Evolutionary conservation across 169 alveolate genomes (phyloP).

Genomic region (Cryptosporidium canis): DNA sequence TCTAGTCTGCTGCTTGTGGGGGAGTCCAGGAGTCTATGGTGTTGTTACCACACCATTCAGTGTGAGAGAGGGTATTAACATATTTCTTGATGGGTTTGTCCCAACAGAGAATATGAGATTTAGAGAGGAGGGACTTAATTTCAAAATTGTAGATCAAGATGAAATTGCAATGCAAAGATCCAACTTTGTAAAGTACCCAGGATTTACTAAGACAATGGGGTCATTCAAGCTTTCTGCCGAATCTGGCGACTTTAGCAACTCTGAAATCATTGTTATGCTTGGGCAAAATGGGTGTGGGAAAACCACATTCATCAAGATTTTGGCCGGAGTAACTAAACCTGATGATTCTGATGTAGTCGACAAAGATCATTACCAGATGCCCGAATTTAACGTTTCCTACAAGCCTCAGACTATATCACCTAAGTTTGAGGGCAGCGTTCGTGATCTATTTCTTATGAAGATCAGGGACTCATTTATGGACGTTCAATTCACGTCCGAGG

Average conservation of each 20-base stretch:
- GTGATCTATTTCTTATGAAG: conserved; percentile 91
- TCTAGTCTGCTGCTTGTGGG: conserved; percentile 98
- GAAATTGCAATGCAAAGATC: conserved; percentile 50
- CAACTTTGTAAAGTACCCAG: conserved; percentile 82
- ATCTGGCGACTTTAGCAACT: conserved; percentile 93
- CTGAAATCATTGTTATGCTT: conserved; percentile 96
- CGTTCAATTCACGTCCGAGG: conserved; percentile 96
- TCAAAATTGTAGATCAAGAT: conserved; percentile 84
- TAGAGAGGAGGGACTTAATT: conserved; percentile 95
- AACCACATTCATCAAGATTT: conserved; percentile 97
- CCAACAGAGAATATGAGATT: conserved; percentile 99
- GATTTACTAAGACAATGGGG: conserved; percentile 76
- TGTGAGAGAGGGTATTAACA: conserved; percentile 98
- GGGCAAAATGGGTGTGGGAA: conserved; percentile 99
- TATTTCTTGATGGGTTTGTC: conserved; percentile 97
- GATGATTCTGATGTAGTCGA: conserved; percentile 87
- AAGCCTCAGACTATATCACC: conserved; percentile 99
- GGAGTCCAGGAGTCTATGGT: conserved; percentile 99
- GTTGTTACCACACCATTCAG: conserved; percentile 99
- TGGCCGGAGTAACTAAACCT: conserved; percentile 94
- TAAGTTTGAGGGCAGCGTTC: conserved; percentile 96
- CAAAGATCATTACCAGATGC: conserved; percentile 79
- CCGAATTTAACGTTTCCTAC: conserved; percentile 93
- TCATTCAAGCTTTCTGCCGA: conserved; percentile 74
- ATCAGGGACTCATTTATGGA: conserved; percentile 89